These are phyloP conservation scores for Lactarius deliciosus DNA, from an alignment of 768 basidiomycete genomes.

Conservation along the genomic window DNA sequence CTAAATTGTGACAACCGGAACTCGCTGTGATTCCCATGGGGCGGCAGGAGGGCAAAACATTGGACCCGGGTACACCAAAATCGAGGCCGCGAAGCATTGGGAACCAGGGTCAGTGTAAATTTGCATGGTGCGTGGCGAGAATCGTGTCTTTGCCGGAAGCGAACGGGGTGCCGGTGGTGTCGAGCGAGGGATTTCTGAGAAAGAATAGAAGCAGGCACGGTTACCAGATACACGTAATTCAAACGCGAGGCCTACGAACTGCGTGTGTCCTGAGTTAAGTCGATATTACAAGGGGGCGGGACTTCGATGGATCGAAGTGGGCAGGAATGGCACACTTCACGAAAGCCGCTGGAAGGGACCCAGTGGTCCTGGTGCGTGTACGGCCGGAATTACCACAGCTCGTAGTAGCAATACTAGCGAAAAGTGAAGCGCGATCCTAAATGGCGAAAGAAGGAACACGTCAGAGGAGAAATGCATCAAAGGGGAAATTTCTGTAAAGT, in stretches of 20 bases:
- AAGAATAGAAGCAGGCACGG: constrained; percentile 20
- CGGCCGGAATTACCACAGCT: not conserved
- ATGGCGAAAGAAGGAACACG: constrained; percentile 2
- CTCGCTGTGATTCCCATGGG: constrained; percentile 20
- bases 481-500: not conserved
- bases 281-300: constrained; percentile 9
- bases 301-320: constrained; percentile 11
- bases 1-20: constrained; percentile 24
- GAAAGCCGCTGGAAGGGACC: not conserved
- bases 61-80: constrained; percentile 25
- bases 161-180: constrained; percentile 17
- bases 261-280: constrained; percentile 1
- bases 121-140: constrained; percentile 21
- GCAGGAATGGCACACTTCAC: constrained; percentile 12
- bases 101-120: constrained; percentile 24
- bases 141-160: constrained; percentile 24
- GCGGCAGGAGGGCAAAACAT: constrained; percentile 27
- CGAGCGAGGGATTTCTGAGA: constrained; percentile 10
- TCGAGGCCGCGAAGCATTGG: constrained; percentile 29
- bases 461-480: not conserved
- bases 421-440: too few relatives aligned
- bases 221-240: constrained; percentile 27
- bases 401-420: not conserved
- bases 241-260: constrained; percentile 12
- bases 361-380: constrained; percentile 2